Conservation (phyloP, 2,329 filamentous ascomycete species). For the Venturia oleaginea region DNA sequence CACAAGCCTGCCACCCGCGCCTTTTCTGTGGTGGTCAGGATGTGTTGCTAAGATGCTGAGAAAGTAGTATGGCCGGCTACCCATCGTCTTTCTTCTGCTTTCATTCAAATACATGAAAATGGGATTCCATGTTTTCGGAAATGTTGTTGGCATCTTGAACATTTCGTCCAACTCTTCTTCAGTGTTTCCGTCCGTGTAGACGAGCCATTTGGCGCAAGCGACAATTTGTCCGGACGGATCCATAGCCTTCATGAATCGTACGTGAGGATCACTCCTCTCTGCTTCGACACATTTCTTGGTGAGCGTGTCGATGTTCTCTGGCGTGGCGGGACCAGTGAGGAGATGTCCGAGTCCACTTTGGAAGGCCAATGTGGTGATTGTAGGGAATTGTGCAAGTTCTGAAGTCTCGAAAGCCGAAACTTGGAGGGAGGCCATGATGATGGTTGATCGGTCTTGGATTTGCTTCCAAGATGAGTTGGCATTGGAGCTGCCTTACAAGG, state of each 20-base stretch:
- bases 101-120: slow-evolving; percentile 3
- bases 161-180: slow-evolving; percentile 9
- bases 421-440: not conserved
- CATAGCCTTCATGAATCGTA: not conserved
- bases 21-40: slow-evolving; percentile 11
- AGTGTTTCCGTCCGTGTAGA: slow-evolving; percentile 7
- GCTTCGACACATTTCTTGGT: not conserved
- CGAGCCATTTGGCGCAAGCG: slow-evolving; percentile 10
- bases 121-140: not conserved
- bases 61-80: slow-evolving; percentile 8
- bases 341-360: slow-evolving; percentile 5
- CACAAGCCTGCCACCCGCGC: slow-evolving; percentile 1
- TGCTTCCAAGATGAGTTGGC: not conserved
- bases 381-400: not conserved
- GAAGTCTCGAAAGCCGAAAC: not conserved
- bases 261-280: not conserved
- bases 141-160: slow-evolving; percentile 8
- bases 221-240: not conserved
- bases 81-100: slow-evolving; percentile 12
- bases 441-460: not conserved
- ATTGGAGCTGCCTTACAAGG: not conserved
- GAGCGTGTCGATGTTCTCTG: not conserved
- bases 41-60: slow-evolving; percentile 9
- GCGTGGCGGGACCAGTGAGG: not conserved
- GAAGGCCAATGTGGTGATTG: not conserved